Evolutionary conservation across 768 basidiomycete species (phyloP).

Genomic region (Boletus tomentosulus): DNA sequence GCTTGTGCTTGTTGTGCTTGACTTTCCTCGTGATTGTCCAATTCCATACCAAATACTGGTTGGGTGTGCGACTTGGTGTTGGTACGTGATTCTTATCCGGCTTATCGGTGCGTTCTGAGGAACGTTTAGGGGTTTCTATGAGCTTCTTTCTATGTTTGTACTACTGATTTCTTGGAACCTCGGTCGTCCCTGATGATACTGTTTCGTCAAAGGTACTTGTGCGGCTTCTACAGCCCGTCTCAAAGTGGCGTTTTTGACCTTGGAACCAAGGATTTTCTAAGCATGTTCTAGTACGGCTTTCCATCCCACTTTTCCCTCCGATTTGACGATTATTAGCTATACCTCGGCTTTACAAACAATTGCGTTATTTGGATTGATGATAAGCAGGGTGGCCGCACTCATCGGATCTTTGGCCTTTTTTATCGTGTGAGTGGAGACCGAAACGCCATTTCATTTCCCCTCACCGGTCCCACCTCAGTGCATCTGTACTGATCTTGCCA

Average conservation of each 20-base stretch:
- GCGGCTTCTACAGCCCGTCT: constrained; percentile 36
- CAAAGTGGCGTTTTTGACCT: constrained; percentile 35
- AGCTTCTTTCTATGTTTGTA: constrained; percentile 45
- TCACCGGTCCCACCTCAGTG: constrained; percentile 21
- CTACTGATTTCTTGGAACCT: background rate
- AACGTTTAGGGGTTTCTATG: constrained; percentile 51
- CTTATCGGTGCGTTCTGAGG: constrained; percentile 9
- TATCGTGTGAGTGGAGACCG: constrained; percentile 38
- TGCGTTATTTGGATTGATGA: constrained; percentile 64
- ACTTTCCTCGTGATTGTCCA: constrained; percentile 63
- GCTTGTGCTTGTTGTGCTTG: constrained; percentile 60
- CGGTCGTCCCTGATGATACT: constrained; percentile 14
- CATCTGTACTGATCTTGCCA: constrained; percentile 37
- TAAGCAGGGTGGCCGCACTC: constrained; percentile 63
- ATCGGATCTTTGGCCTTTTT: constrained; percentile 56
- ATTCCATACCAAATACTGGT: constrained; percentile 61
- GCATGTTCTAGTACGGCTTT: constrained; percentile 33
- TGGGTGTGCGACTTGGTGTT: constrained; percentile 56
- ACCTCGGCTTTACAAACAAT: constrained; percentile 48
- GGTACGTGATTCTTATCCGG: constrained; percentile 36
- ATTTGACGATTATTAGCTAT: constrained; percentile 17
- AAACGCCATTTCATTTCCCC: constrained; percentile 14
- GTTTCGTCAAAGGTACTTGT: constrained; percentile 35
- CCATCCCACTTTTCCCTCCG: background rate
- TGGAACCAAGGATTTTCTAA: constrained; percentile 39